Evolutionary conservation across 139 green algal species (phyloP), one percentile per base, ranked within the genome.

Genomic region (Tetratostichococcus sp.): DNA sequence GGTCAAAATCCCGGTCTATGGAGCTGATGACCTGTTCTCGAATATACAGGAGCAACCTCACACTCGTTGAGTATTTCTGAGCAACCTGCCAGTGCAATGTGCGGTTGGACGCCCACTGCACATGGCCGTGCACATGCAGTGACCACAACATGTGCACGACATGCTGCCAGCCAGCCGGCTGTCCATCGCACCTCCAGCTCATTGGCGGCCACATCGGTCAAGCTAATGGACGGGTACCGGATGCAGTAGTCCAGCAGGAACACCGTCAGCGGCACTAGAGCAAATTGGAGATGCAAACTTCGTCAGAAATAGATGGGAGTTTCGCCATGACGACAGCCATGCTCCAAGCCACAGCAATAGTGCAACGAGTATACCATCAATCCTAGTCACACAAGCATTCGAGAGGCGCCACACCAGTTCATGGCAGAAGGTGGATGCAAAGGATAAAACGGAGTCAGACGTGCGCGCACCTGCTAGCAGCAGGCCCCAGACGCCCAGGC

Each of bases 161-260:
- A n/a, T n/a, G n/a, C n/a, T n/a, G n/a, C n/a, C n/a, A n/a, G n/a
- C n/a, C n/a, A n/a, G n/a, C n/a, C n/a, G n/a, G n/a, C n/a, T n/a
- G n/a, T n/a, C n/a, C n/a, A n/a, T 50, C 39, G 8, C 39, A 50
- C 39, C 34, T 89, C 82, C 57, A 93, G 80, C 78, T 93, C 86
- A 39, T 80, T 86, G 21, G 79, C 85, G 0, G 83, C 89, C 11
- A 94, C 86, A 35, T 92, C 89, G 6, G 81, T 86, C 11, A 91
- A 66, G n/a, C 65, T 85, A 62, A 71, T 86, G 23, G 79, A 67
- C 4, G 86, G 88, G 74, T 91, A 91, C 0, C 82, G 76, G n/a
- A 94, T 91, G 62, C 88, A 84, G 84, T 98, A 97, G 76, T 98
- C 94, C 25, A 98, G 81, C 2, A 84, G 74, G 76, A 98, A 98